Percentiles rank a stretch among this genome's conserved stretches.
These are phyloP conservation scores for Fusarium armeniacum DNA, from an alignment of 2,329 filamentous ascomycete genomes.

Conservation along the genomic window DNA sequence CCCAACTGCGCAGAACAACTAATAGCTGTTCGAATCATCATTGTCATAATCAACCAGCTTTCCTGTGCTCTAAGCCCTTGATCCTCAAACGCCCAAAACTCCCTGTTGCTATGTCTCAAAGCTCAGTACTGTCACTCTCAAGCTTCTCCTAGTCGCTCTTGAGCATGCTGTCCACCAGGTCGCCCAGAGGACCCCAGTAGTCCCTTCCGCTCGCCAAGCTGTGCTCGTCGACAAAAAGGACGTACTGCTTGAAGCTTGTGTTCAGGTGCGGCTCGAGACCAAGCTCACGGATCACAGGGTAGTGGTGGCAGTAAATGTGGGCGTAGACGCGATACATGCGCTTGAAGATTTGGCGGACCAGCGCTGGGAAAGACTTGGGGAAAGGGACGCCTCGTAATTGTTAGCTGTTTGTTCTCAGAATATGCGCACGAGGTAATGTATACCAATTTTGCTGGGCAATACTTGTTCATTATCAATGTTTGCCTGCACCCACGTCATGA, in stretches of 20 bases:
- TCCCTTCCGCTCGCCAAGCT: conserved; percentile 92
- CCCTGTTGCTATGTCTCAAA: conserved; percentile 29
- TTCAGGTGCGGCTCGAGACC: conserved; percentile 97
- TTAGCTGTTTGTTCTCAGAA: conserved; percentile 17
- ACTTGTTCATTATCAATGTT: conserved; percentile 96
- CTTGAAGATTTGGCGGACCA: conserved; percentile 98
- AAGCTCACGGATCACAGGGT: conserved; percentile 94
- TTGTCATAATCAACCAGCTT: conserved; percentile 42
- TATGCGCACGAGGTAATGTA: conserved; percentile 41
- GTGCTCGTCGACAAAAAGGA: conserved; percentile 98
- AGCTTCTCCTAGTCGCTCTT: conserved; percentile 78
- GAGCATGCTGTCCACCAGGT: conserved; percentile 98
- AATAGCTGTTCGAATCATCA: conserved; percentile 34
- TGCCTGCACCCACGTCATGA: conserved; percentile 96
- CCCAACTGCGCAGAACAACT: conserved; percentile 10
- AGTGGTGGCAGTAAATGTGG: conserved; percentile 99
- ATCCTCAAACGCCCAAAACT: conserved; percentile 42
- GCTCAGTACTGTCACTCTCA: conserved; percentile 24
- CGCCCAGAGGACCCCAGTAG: conserved; percentile 95
- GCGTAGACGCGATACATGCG: conserved; percentile 98
- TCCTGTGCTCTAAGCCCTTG: conserved; percentile 19
- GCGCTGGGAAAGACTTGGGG: conserved; percentile 88
- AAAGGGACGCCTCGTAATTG: conserved; percentile 81
- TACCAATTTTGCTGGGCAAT: conserved; percentile 93
- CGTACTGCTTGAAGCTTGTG: conserved; percentile 99